Conservation (phyloP, 2,329 filamentous ascomycete genomes). For the Cladosporium sp. region DNA sequence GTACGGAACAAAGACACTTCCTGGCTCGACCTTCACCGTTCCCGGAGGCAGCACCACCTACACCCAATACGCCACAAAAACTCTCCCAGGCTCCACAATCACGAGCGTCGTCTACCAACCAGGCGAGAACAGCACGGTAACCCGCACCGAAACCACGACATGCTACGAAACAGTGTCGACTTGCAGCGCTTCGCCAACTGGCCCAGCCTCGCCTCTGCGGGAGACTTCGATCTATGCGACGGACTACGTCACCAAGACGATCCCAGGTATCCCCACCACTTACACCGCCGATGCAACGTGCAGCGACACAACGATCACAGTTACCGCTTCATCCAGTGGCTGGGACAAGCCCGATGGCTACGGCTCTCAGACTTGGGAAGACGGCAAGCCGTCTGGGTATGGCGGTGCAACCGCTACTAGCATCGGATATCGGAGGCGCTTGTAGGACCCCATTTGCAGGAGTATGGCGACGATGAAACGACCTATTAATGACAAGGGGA, state of each 20-base stretch:
- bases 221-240: constrained; percentile 1
- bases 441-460: background rate
- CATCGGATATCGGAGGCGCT: background rate
- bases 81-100: background rate
- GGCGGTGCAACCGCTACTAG: background rate
- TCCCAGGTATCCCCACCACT: background rate
- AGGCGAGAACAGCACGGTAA: background rate
- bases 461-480: background rate
- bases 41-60: background rate
- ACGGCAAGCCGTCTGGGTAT: background rate
- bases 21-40: background rate
- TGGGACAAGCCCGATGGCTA: constrained; percentile 6
- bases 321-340: constrained; percentile 2
- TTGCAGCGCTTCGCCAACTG: background rate
- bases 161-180: constrained; percentile 14
- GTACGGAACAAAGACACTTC: background rate
- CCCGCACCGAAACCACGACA: constrained; percentile 6
- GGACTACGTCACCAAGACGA: background rate
- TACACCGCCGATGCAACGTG: background rate
- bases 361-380: background rate
- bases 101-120: background rate
- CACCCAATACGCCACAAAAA: constrained; percentile 5
- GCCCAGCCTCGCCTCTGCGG: background rate
- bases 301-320: background rate
- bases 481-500: background rate